These are phyloP conservation scores for Durusdinium trenchii DNA, from an alignment of 73 alveolate genomes.

Conservation along the genomic window DNA sequence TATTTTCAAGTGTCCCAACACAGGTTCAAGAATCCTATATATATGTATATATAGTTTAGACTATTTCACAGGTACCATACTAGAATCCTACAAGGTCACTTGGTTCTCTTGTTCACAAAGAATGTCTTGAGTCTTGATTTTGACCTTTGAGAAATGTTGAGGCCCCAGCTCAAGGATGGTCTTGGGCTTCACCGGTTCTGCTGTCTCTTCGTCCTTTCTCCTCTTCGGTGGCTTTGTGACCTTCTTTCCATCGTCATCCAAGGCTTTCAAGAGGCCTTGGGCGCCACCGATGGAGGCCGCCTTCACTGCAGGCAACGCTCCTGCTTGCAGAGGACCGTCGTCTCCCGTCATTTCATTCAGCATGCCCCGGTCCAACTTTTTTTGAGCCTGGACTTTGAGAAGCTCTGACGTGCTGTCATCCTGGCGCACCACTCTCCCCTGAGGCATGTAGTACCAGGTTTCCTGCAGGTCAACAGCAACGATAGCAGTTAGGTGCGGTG, in stretches of 20 bases:
- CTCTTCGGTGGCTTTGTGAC: not conserved
- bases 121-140: too few species aligned
- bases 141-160: too few species aligned
- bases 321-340: not conserved
- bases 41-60: too few species aligned
- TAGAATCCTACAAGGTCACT: not conserved
- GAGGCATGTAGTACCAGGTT: constrained; percentile 31
- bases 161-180: not conserved
- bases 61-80: too few species aligned
- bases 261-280: not conserved
- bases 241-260: constrained; percentile 8
- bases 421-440: not conserved
- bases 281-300: not conserved
- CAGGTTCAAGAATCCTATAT: too few species aligned
- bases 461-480: not conserved
- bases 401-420: not conserved
- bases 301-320: not conserved
- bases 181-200: not conserved
- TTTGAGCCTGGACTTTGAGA: not conserved
- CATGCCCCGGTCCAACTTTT: not conserved
- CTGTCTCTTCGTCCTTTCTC: not conserved
- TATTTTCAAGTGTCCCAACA: too few species aligned
- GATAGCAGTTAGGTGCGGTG: too few species aligned
- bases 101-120: not conserved
- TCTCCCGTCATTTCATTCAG: not conserved